phyloP scores from a whole-genome alignment of 345 rosid genomes.

The Eucalyptus sp. region DNA sequence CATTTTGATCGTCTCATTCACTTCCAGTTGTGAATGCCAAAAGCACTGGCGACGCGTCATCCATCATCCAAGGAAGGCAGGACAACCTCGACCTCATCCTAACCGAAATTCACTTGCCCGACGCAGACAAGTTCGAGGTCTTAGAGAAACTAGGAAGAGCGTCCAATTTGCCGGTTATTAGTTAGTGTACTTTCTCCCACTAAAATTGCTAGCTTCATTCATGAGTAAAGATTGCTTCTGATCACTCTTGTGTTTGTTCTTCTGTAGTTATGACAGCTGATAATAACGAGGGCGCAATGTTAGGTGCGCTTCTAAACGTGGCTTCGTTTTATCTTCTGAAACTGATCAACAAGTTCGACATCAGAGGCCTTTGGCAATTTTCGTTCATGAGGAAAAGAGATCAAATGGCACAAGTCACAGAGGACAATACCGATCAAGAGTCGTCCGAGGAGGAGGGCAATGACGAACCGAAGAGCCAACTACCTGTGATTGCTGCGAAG shows the following conservation, averaged over 20 bases:
- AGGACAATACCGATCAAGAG: neutral
- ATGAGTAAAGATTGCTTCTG: neutral
- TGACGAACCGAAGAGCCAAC: neutral
- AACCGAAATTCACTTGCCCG: conserved; percentile 27
- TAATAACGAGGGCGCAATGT: conserved; percentile 2
- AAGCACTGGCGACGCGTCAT: conserved; percentile 18
- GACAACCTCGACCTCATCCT: conserved; percentile 25
- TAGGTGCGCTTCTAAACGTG: conserved; percentile 25
- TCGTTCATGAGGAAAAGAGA: neutral
- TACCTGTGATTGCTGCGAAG: neutral
- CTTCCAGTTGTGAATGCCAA: conserved; percentile 27
- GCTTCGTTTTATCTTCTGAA: conserved; percentile 23
- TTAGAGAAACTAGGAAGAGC: conserved; percentile 19
- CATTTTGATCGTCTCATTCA: neutral
- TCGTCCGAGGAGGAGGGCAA: neutral
- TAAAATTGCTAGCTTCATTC: neutral
- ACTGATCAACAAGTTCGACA: conserved; percentile 14
- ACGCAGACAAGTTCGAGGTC: conserved; percentile 32
- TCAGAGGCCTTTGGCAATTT: conserved; percentile 37
- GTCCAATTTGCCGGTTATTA: conserved; percentile 21
- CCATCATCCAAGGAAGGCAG: conserved; percentile 10
- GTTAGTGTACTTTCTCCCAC: conserved; percentile 4
- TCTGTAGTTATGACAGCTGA: conserved; percentile 21
- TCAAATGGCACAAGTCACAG: neutral
- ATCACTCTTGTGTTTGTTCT: neutral